Evolutionary conservation across 1,284 basidiomycete genomes (phyloP), one percentile per base, ranked within the genome.

Genomic region (Ganoderma sp.): DNA sequence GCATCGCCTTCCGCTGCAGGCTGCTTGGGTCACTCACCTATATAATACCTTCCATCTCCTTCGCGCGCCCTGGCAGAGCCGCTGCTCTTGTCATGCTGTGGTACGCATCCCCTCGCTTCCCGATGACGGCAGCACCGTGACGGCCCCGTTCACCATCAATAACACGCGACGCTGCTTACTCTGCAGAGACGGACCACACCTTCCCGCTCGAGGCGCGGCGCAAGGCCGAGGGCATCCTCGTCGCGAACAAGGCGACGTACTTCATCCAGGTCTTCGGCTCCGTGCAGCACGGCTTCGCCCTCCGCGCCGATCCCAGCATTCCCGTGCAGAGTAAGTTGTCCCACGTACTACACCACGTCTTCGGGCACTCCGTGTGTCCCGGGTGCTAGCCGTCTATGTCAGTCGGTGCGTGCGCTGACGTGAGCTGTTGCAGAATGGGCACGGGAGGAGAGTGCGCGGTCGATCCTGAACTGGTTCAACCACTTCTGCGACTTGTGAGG

Each of bases 361-460:
- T 57, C 34, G 32, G 8, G 54, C 37, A 5, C 15, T 57, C 3
- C 17, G 17, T 12, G n/a, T 25, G 6, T 9, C 48, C 22, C 17
- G 25, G 68, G 22, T 28, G 6, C 17, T n/a, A 10, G 22, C 50
- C 10, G 28, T 8, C 28, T 5, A 12, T 6, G 25, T 28, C 25
- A 28, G 12, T 17, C 2, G 22, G 12, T 25, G 48, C 22, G 22
- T 54, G 22, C 7, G 52, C 52, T 54, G 52, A 54, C 52, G 57
- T 12, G 14, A 5, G 17, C 25, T 10, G 58, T 39, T 59, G 14
- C 61, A 89, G 86, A 83, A 28, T 88, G 85, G 86, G 85, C 85
- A 3, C 86, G 87, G 73, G 86, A 89, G 73, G 84, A 88, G 71
- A 84, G 85, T 45, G 86, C 86, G 0, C 76, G 80, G 19, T 81